Percentiles rank a stretch among this genome's conserved stretches.
phyloP scores from a whole-genome alignment of 2,329 filamentous ascomycete genomes.

The Epichloe brachyelytri region DNA sequence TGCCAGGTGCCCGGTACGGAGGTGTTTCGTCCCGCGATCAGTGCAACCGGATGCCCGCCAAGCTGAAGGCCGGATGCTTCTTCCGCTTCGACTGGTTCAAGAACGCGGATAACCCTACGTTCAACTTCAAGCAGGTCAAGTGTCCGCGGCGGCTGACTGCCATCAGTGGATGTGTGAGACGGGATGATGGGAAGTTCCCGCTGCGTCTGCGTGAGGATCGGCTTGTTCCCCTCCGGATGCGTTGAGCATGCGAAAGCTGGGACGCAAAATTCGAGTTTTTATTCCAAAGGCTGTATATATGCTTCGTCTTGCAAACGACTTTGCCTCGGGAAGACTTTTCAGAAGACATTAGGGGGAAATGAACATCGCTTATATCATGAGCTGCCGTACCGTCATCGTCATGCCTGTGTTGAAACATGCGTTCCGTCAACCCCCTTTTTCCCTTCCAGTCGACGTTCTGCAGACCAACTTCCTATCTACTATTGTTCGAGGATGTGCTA shows the following conservation, averaged over 20 bases:
- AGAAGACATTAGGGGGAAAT: not conserved
- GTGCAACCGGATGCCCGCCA: conserved; percentile 39
- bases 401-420: not conserved
- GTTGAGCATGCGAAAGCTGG: no score
- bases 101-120: conserved; percentile 42
- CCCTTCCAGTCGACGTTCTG: not conserved
- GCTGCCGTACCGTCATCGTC: not conserved
- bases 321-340: not conserved
- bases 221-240: no score
- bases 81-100: conserved; percentile 55
- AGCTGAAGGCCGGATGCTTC: conserved; percentile 43
- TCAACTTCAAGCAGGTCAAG: conserved; percentile 41
- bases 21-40: conserved; percentile 37
- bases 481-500: not conserved
- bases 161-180: conserved; percentile 23
- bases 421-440: not conserved
- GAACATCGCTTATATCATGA: not conserved
- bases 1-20: conserved; percentile 41
- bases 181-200: conserved; percentile 18
- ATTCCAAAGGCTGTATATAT: not conserved
- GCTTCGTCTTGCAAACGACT: not conserved
- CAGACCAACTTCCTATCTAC: not conserved
- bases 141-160: conserved; percentile 37
- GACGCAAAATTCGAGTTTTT: no score
- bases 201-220: not conserved